Base-by-base conservation (phyloP, 257 asterid species). In the Craterostigma plantagineum region DNA sequence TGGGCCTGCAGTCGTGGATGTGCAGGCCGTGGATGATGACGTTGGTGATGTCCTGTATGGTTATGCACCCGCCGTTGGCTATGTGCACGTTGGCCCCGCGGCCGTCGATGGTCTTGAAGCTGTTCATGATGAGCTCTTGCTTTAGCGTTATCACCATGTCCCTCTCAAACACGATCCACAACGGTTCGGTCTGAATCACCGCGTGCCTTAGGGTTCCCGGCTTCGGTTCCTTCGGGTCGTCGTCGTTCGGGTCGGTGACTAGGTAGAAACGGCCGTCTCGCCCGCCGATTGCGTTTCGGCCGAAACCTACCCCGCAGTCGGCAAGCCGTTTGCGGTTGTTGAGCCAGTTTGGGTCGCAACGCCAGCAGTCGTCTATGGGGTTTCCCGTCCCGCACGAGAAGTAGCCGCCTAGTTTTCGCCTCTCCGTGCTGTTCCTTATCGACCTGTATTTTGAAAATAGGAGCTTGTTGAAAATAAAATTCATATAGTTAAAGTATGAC, bases 311-410 rank as follows among this genome's bases (percentile, higher is more conserved):
- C 11, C 82, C 91, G 34, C 95, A 82, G 48, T 71, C 82, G n/a
- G 95, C 95, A 0, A 82, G 82, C 12, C 71, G 69, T 58, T 72
- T 73, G 0, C 95, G 73, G 56, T 78, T 73, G 58, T 23, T 51
- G 7, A 62, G 78, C 95, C 95, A 82, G 14, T 78, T 68, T 18
- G 49, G 46, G 27, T 78, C 91, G 53, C 92, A 78, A 3, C 92
- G 79, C 95, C 95, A 82, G 64, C 95, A 82, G 53, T 82, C 95
- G 38, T 82, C 95, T 8, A 78, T 78, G 0, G 95, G 95, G 63
- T 82, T 82, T 7, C 95, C 95, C 4, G 95, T 82, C 37, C 73
- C 81, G 59, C 94, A 82, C 4, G 94, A 81, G 72, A 81, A 72
- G 54, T n/a, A 81, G 8, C 94, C 94, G 1, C 30, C 30, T 2